phyloP scores from a whole-genome alignment of 768 basidiomycete genomes.

The Imleria badia region DNA sequence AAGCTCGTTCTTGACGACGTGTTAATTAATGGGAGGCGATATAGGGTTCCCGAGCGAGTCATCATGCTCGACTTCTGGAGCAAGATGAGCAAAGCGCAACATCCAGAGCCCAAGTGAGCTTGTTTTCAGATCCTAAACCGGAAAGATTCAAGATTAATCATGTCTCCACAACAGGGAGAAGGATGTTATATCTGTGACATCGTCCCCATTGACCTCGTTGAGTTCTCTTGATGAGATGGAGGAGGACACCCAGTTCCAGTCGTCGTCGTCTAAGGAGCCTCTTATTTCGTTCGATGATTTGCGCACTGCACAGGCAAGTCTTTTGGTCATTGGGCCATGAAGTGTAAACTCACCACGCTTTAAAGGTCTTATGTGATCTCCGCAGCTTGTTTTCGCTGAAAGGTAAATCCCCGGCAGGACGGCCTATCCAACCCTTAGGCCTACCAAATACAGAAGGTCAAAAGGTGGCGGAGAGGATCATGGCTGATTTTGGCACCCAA shows the following conservation, averaged over 20 bases:
- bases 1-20: conserved; percentile 77
- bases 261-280: conserved; percentile 22
- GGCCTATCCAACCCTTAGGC: not conserved
- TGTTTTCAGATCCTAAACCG: not conserved
- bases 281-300: conserved; percentile 48
- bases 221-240: conserved; percentile 69
- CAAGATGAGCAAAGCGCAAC: conserved; percentile 56
- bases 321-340: conserved; percentile 1
- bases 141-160: not conserved
- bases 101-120: conserved; percentile 43
- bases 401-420: conserved; percentile 3
- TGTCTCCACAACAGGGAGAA: conserved; percentile 15
- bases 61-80: conserved; percentile 97
- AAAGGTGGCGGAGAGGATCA: conserved; percentile 9
- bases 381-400: conserved; percentile 22
- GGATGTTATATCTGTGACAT: conserved; percentile 49
- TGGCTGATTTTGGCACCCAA: conserved; percentile 27
- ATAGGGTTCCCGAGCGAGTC: conserved; percentile 88
- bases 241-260: conserved; percentile 25
- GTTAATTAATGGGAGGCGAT: conserved; percentile 83
- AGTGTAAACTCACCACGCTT: conserved; percentile 8
- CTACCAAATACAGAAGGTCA: not conserved
- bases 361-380: conserved; percentile 43
- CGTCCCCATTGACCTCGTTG: conserved; percentile 72
- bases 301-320: conserved; percentile 56